Evolutionary conservation across 139 green algal genomes (phyloP).

Genomic region (Coccomyxa sp.): DNA sequence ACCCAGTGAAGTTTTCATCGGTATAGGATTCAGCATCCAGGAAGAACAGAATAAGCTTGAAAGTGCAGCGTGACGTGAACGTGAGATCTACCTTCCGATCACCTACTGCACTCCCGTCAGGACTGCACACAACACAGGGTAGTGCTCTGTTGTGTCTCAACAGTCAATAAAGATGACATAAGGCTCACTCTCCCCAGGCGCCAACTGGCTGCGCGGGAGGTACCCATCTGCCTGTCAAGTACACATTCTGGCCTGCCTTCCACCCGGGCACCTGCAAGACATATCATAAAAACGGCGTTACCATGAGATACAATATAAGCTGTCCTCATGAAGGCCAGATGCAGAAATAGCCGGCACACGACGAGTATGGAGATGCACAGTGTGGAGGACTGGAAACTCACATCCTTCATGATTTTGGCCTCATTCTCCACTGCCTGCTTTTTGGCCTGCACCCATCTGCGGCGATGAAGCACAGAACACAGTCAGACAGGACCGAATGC

Average conservation of each 20-base stretch:
- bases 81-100: no score
- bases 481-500: no score
- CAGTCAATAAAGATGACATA: no score
- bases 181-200: conserved; percentile 21
- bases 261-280: conserved; percentile 56
- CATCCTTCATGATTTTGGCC: conserved; percentile 67
- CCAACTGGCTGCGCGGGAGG: conserved; percentile 43
- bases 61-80: no score
- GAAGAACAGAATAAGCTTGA: no score
- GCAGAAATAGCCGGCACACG: neutral
- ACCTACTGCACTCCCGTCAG: no score
- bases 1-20: no score
- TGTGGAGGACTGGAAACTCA: conserved; percentile 18
- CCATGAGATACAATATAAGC: neutral
- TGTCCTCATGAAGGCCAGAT: neutral
- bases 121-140: no score
- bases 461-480: neutral
- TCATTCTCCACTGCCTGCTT: conserved; percentile 41
- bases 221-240: conserved; percentile 54
- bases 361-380: neutral
- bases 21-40: no score
- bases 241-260: conserved; percentile 51
- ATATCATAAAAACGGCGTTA: neutral
- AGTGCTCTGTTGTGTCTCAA: no score
- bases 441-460: conserved; percentile 55